Evolutionary conservation across 495 filamentous ascomycete species (phyloP), one percentile per base, ranked within the genome.

Genomic region (Ramalina peruviana): DNA sequence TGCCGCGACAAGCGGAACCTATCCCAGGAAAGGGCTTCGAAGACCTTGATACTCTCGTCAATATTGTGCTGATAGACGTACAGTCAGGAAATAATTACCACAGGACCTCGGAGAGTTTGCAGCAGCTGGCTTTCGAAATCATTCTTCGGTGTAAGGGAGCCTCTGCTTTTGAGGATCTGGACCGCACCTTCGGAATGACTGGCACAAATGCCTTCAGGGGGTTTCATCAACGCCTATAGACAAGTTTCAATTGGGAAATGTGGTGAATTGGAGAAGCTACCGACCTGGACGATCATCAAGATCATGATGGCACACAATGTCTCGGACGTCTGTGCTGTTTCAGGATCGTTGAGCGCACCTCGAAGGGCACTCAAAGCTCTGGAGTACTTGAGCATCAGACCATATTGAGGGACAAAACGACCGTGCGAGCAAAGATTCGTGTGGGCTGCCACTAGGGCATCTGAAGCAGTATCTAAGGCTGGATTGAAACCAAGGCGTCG

Each of bases 281-380:
- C 41, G 48, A 71, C 68, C 61, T 72, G 67, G 43, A 63, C 66
- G 9, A 72, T 58, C 37, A 70, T 46, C 6, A 72, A 42, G 13
- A 75, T 16, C 58, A 66, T 67, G 0, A 74, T 65, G 1, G 72
- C 67, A 43, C 66, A 66, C 4, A 75, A 55, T 16, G 72, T 73
- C 38, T 65, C 65, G 1, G 67, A 58, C 6, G 60, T 50, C 1
- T 52, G 44, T 3, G 69, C 70, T 51, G 65, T 64, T 27, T 46
- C 39, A 0, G 62, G 61, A 25, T 74, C 62, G 51, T 67, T 61
- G 9, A 75, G 49, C 52, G 59, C 63, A 1, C 51, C 46, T n/a
- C 65, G 53, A 1, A 75, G 56, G 0, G 58, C 55, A 17, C 36
- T 51, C 1, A 73, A 49, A 5, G 70, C 69, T 0, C 46, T 60